A percentile compares a stretch with the other conserved stretches of the same genome.
These are phyloP conservation scores for Scutellaria galericulata DNA, from an alignment of 257 asterid species.

Conservation along the genomic window DNA sequence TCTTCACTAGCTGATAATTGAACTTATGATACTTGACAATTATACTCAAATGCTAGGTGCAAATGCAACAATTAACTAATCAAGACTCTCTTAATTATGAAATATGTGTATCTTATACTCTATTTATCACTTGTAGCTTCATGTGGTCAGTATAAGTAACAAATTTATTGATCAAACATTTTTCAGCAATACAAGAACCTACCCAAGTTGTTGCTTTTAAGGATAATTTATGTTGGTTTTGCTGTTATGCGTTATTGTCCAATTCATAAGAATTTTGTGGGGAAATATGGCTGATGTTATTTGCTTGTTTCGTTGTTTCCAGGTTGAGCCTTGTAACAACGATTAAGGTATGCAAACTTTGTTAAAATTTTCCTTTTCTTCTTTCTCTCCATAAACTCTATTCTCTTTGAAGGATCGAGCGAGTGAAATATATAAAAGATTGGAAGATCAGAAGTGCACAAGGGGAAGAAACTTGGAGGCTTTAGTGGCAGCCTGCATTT, in stretches of 20 bases:
- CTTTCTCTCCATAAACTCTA: no score
- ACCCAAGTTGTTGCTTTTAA: slow-evolving; percentile 3
- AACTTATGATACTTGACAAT: not conserved
- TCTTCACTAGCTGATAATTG: not conserved
- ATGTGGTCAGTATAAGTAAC: not conserved
- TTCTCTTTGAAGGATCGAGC: slow-evolving; percentile 68
- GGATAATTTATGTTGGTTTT: not conserved
- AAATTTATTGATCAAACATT: not conserved
- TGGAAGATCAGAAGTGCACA: slow-evolving; percentile 91
- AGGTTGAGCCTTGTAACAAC: slow-evolving; percentile 94
- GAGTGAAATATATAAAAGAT: slow-evolving; percentile 80
- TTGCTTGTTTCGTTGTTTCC: slow-evolving; percentile 30
- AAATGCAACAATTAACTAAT: not conserved
- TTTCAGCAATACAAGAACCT: not conserved
- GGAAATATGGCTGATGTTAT: slow-evolving; percentile 22
- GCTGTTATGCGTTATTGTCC: not conserved
- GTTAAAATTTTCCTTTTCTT: not conserved
- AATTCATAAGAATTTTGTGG: not conserved
- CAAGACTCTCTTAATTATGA: not conserved
- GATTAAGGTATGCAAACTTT: slow-evolving; percentile 60
- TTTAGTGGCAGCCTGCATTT: slow-evolving; percentile 86
- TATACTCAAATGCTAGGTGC: not conserved
- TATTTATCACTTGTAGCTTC: not conserved
- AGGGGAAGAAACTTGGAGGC: slow-evolving; percentile 93
- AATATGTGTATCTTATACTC: not conserved